A percentile compares a stretch with the other conserved stretches of the same genome.
These are phyloP conservation scores for Mollisia scopiformis DNA, from an alignment of 2,329 filamentous ascomycete species.

Conservation along the genomic window DNA sequence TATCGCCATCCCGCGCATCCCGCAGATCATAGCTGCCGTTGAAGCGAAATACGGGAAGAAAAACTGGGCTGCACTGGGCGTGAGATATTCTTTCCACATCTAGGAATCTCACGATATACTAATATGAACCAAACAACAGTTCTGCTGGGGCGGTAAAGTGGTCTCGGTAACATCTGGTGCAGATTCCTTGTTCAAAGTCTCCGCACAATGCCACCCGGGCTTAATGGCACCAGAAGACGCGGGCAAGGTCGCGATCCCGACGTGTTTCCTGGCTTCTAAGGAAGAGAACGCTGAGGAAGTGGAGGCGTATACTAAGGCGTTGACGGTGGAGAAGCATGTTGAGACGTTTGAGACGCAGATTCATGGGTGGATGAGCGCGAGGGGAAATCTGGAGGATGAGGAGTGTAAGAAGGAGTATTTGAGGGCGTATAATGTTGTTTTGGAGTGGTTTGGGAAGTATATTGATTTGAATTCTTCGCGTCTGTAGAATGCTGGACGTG, in stretches of 20 bases:
- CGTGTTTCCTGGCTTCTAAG: constrained; percentile 64
- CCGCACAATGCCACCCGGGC: constrained; percentile 56
- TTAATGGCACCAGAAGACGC: constrained; percentile 66
- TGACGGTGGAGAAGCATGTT: constrained; percentile 46
- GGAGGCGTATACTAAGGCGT: constrained; percentile 43
- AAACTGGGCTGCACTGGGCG: constrained; percentile 37
- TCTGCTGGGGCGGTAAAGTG: constrained; percentile 34
- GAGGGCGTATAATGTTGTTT: constrained; percentile 48
- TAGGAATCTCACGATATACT: neutral
- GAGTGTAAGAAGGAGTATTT: constrained; percentile 48
- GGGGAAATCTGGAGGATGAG: constrained; percentile 48
- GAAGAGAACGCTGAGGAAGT: constrained; percentile 56
- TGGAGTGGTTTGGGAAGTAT: constrained; percentile 45
- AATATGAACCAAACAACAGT: constrained; percentile 11
- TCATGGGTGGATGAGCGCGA: constrained; percentile 60
- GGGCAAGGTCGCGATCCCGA: constrained; percentile 59
- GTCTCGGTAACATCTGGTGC: constrained; percentile 23
- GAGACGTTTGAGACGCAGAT: constrained; percentile 51
- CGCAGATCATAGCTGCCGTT: constrained; percentile 49
- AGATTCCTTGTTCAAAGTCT: constrained; percentile 50
- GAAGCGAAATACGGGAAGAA: constrained; percentile 56
- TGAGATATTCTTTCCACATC: constrained; percentile 7
- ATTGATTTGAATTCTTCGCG: neutral
- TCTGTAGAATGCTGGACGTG: no score
- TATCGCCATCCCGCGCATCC: constrained; percentile 49